phyloP scores from a whole-genome alignment of 768 basidiomycete species.

The Russula sp. region DNA sequence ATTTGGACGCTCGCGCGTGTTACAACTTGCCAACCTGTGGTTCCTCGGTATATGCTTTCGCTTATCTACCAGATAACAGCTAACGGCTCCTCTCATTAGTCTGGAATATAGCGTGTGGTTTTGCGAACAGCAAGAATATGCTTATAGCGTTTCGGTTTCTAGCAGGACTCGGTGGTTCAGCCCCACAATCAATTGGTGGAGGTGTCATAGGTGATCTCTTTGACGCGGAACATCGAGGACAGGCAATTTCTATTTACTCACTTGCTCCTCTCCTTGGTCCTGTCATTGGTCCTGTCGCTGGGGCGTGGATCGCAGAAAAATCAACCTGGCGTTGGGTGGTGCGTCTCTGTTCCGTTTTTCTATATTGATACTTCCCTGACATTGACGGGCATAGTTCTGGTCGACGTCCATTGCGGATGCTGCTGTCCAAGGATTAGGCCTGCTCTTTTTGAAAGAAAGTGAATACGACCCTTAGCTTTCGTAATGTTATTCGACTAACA shows the following conservation, averaged over 20 bases:
- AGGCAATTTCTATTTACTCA: conserved; percentile 62
- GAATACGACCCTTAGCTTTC: conserved; percentile 27
- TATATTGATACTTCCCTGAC: background rate
- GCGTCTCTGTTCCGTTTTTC: conserved; percentile 30
- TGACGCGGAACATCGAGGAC: conserved; percentile 59
- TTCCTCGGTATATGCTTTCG: conserved; percentile 49
- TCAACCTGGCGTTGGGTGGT: conserved; percentile 72
- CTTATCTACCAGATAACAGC: background rate
- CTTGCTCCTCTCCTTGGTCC: conserved; percentile 47
- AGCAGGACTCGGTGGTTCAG: conserved; percentile 69
- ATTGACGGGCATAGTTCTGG: conserved; percentile 52
- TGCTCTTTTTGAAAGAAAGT: conserved; percentile 66
- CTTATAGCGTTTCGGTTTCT: conserved; percentile 68
- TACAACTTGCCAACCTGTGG: conserved; percentile 64
- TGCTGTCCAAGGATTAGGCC: conserved; percentile 51
- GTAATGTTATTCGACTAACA: background rate
- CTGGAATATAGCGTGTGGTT: conserved; percentile 60
- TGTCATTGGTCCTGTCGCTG: conserved; percentile 60
- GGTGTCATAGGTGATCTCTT: conserved; percentile 54
- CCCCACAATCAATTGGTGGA: conserved; percentile 63
- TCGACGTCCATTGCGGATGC: conserved; percentile 60
- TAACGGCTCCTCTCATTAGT: conserved; percentile 32
- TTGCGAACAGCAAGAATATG: conserved; percentile 55
- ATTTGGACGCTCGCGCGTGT: conserved; percentile 59
- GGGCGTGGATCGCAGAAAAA: conserved; percentile 61